Percentiles rank a stretch among this genome's conserved stretches.
These are phyloP conservation scores for Cystofilobasidium macerans DNA, from an alignment of 768 basidiomycete genomes.

Conservation along the genomic window DNA sequence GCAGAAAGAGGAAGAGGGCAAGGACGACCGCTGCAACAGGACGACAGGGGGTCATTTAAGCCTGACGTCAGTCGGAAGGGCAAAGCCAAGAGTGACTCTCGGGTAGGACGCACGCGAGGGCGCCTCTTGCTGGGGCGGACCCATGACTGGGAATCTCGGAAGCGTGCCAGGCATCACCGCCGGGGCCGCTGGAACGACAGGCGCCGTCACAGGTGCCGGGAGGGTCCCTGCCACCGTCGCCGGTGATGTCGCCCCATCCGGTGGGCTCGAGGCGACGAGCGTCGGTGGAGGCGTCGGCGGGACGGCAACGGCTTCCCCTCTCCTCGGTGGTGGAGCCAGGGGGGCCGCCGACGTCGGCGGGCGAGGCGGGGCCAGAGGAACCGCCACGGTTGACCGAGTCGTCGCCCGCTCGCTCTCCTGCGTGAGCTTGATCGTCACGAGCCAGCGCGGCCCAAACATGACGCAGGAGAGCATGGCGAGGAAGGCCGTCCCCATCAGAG, in stretches of 20 bases:
- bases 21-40: background rate
- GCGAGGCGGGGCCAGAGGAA: background rate
- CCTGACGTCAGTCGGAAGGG: too few species aligned
- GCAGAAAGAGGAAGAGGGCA: slow-evolving; percentile 2
- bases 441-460: slow-evolving; percentile 11
- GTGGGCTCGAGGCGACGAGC: background rate
- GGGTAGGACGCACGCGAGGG: background rate
- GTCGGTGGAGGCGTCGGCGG: background rate
- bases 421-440: background rate
- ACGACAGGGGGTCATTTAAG: too few species aligned
- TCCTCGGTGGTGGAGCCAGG: background rate
- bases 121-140: background rate
- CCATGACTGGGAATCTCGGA: background rate
- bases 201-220: background rate
- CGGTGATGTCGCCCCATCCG: background rate
- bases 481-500: slow-evolving; percentile 19
- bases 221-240: background rate
- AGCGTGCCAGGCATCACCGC: slow-evolving; percentile 15
- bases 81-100: too few species aligned
- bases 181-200: background rate
- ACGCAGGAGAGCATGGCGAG: background rate
- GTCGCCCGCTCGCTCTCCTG: background rate
- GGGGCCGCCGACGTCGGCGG: too few species aligned
- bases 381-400: background rate
- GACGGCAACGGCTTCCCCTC: background rate